phyloP scores from a whole-genome alignment of 352 stramenopile species.

The Aphanomyces invadans region DNA sequence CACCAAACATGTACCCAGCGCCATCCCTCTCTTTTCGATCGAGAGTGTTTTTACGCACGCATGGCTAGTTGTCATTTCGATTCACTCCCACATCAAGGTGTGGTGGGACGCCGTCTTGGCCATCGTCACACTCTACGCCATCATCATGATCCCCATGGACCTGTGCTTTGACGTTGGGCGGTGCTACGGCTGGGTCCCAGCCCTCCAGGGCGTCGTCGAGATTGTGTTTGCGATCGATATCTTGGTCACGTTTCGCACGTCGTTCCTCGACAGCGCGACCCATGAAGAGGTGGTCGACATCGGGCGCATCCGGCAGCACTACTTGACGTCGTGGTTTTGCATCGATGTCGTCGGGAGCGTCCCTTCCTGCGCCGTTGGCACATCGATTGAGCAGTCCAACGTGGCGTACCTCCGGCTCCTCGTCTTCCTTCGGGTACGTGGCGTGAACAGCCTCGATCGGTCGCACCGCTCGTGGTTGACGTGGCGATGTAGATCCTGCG shows the following conservation, averaged over 20 bases:
- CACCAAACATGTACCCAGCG: background rate
- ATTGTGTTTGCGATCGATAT: constrained; percentile 3
- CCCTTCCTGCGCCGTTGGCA: background rate
- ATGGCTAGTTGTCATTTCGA: background rate
- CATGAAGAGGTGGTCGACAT: constrained; percentile 2
- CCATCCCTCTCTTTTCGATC: no score
- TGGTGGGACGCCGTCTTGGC: background rate
- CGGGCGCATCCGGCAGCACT: background rate
- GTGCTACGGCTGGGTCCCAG: background rate
- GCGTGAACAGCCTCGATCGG: background rate
- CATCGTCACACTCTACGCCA: background rate
- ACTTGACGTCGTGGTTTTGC: background rate
- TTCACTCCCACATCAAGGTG: background rate
- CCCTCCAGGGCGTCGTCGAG: background rate
- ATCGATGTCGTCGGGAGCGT: background rate
- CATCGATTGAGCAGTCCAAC: background rate
- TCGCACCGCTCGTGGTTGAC: no score
- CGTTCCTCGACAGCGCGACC: background rate
- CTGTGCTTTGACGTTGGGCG: constrained; percentile 7
- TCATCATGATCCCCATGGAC: constrained; percentile 1
- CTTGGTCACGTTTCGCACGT: background rate
- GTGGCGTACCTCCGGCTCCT: background rate
- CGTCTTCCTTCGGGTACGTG: background rate
- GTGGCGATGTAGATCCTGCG: background rate
- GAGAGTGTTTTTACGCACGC: no score